Evolutionary conservation across 208 protist species (phyloP), one percentile per base, ranked within the genome.

Genomic region (Leishmania tarentolae): DNA sequence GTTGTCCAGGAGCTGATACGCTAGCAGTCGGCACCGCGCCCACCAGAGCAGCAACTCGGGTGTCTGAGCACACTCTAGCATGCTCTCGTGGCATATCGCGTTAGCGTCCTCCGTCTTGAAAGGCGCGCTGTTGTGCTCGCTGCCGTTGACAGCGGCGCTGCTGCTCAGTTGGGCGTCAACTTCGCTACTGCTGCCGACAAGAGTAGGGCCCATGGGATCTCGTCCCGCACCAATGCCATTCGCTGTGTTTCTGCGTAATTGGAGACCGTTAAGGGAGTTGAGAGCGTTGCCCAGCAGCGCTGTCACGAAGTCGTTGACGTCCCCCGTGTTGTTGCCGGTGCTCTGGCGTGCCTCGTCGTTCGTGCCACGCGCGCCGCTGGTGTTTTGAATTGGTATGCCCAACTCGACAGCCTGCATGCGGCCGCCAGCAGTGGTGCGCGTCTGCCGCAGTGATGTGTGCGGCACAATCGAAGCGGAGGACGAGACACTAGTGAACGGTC

Each of bases 21-120:
- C 87, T 17, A 97, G 83, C 56, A 97, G 78, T 1, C 94, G 91
- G 85, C 89, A 94, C 71, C 94, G 90, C 28, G 88, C 90, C 94
- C 94, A 97, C 92, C 94, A 97, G 75, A 97, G 79, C 59, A 91
- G 75, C 72, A 81, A 35, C 79, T 81, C 80, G 40, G 81, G 82
- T 47, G 69, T 78, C 78, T 83, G 69, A 5, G 75, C 66, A 68
- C 66, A 85, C 84, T 66, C 84, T 76, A 77, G 84, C 90, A 97
- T 95, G 70, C 84, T 92, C 77, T 87, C 81, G 35, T 94, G 83
- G 56, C 85, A 87, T 46, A 85, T 82, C 21, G 81, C 85, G 44
- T 53, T 61, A 28, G 81, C 82, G 50, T 82, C 79, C 71, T 85
- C 79, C 19, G 78, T 82, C 15, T 65, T 72, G 78, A 82, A 86